phyloP scores from a whole-genome alignment of 805 yeast species.

The Kodamaea restingae region DNA sequence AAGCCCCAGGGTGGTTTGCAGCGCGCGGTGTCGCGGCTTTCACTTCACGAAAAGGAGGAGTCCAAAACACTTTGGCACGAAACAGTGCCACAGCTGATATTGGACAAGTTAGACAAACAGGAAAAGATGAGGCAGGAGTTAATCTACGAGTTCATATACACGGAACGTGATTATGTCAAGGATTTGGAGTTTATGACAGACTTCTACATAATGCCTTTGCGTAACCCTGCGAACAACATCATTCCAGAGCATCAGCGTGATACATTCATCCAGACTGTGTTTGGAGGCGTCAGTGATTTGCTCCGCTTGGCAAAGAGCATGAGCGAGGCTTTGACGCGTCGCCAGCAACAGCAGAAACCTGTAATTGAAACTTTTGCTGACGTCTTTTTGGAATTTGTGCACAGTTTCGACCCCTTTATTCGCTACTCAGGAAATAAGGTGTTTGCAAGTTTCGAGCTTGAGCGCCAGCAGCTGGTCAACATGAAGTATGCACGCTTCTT shows the following conservation, averaged over 20 bases:
- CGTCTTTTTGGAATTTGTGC: slow-evolving; percentile 75
- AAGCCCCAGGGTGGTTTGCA: slow-evolving; percentile 82
- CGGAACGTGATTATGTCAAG: slow-evolving; percentile 93
- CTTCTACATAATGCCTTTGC: slow-evolving; percentile 86
- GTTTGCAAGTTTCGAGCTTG: slow-evolving; percentile 92
- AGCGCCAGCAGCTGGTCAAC: slow-evolving; percentile 86
- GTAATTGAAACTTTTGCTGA: slow-evolving; percentile 87
- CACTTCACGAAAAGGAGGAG: slow-evolving; percentile 65
- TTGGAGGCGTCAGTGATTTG: slow-evolving; percentile 84
- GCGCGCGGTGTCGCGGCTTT: slow-evolving; percentile 66
- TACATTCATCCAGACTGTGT: slow-evolving; percentile 85
- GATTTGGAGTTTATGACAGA: slow-evolving; percentile 91
- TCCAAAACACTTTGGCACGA: slow-evolving; percentile 90
- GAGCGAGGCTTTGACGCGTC: slow-evolving; percentile 82
- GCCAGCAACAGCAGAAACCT: slow-evolving; percentile 78
- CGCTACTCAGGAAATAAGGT: slow-evolving; percentile 92
- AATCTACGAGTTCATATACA: slow-evolving; percentile 87
- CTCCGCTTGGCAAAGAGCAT: slow-evolving; percentile 77
- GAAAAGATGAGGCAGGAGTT: slow-evolving; percentile 94
- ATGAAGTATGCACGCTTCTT: slow-evolving; percentile 90
- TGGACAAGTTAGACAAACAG: slow-evolving; percentile 72
- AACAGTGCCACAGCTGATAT: slow-evolving; percentile 75
- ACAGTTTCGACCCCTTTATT: slow-evolving; percentile 87
- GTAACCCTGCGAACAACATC: slow-evolving; percentile 67
- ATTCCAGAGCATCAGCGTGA: slow-evolving; percentile 88